A percentile compares a stretch with the other conserved stretches of the same genome.
Conservation (phyloP, 768 basidiomycete species). For the Rhodosporidiobolus odoratus region DNA sequence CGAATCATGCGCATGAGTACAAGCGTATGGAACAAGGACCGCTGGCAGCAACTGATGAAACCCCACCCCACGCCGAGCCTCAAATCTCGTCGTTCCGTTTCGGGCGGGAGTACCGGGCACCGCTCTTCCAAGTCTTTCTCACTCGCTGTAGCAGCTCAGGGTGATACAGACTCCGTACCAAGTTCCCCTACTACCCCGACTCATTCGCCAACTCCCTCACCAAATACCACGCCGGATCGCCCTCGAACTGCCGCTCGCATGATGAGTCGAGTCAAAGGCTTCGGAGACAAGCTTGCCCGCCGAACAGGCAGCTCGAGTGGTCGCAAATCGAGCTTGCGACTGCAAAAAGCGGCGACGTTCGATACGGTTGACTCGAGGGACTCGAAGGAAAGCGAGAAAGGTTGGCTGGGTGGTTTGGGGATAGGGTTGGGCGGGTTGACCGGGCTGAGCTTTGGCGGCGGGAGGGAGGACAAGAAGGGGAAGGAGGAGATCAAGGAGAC, state of each 20-base stretch:
- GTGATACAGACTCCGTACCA: neutral
- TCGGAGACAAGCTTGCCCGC: neutral
- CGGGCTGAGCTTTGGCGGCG: neutral
- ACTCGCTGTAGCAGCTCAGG: neutral
- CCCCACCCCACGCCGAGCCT: neutral
- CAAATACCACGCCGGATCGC: neutral
- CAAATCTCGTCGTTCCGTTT: neutral
- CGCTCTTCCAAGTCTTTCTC: neutral
- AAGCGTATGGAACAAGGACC: neutral
- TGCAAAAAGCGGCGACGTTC: neutral
- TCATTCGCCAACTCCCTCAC: neutral
- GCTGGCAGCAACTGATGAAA: neutral
- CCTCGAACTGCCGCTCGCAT: neutral
- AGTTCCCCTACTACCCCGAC: neutral
- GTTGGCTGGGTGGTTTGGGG: neutral
- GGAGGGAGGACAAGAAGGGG: neutral
- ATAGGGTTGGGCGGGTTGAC: neutral
- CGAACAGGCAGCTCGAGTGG: neutral
- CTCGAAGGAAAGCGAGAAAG: neutral
- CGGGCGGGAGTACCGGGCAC: too few species aligned
- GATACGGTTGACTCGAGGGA: neutral
- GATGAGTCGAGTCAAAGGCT: slow-evolving; percentile 4
- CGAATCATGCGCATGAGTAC: too few species aligned
- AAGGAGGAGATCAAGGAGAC: neutral
- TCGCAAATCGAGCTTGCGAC: neutral